Percentiles rank a stretch among this genome's conserved stretches.
These are phyloP conservation scores for Solanum lycopersicoides DNA, from an alignment of 257 asterid species.

Conservation along the genomic window DNA sequence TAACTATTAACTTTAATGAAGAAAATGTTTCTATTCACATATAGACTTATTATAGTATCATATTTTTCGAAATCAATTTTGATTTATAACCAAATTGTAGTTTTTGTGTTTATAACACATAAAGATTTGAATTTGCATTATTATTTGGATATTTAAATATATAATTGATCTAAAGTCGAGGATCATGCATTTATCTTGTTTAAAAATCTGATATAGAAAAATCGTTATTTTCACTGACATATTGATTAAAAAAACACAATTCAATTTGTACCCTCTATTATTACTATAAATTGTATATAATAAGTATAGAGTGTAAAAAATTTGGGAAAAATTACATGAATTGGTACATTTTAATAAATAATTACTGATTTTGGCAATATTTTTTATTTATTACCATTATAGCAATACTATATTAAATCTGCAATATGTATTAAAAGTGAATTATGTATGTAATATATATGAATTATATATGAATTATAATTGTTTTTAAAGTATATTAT, in stretches of 20 bases:
- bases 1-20: neutral
- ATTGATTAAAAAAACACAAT: neutral
- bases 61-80: neutral
- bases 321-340: too few species aligned
- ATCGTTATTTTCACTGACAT: neutral
- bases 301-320: neutral
- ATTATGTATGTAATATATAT: too few species aligned
- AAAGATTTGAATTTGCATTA: neutral
- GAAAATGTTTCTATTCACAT: neutral
- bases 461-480: too few species aligned
- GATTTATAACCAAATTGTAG: neutral
- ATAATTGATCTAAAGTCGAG: neutral
- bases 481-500: too few species aligned
- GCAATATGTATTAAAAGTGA: too few species aligned
- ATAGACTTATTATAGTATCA: neutral
- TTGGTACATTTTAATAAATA: too few species aligned
- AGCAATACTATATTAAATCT: too few species aligned
- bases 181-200: neutral
- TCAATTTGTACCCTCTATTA: neutral
- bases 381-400: too few species aligned
- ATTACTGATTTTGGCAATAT: too few species aligned
- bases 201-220: too few species aligned
- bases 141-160: neutral
- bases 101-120: neutral
- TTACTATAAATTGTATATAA: neutral